Percentiles rank a stretch among this genome's conserved stretches.
phyloP scores from a whole-genome alignment of 108 stramenopile species.

The Nitzschia sp. region DNA sequence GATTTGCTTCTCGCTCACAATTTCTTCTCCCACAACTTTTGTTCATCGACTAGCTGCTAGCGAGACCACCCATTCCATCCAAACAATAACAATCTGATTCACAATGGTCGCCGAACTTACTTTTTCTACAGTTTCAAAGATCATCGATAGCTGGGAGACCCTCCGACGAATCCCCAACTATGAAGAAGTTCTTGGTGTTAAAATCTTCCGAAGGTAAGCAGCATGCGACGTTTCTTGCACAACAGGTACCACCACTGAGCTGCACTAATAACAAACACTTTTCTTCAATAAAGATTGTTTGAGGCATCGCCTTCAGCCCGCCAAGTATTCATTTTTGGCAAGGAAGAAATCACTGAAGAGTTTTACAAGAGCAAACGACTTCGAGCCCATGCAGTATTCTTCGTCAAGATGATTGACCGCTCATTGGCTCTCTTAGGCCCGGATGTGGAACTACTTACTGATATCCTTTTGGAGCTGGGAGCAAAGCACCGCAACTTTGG shows the following conservation, averaged over 20 bases:
- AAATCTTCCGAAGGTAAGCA: constrained; percentile 31
- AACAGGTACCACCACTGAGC: too few species aligned
- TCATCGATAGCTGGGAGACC: constrained; percentile 29
- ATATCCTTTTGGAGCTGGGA: constrained; percentile 42
- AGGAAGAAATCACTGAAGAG: neutral
- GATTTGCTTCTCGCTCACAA: too few species aligned
- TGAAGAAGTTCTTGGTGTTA: constrained; percentile 15
- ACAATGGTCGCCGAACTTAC: constrained; percentile 5
- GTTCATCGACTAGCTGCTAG: too few species aligned
- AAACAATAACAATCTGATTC: too few species aligned
- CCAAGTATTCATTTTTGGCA: constrained; percentile 4
- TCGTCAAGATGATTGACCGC: constrained; percentile 25
- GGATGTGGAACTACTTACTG: constrained; percentile 35
- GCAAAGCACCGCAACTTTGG: constrained; percentile 39
- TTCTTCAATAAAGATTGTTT: constrained; percentile 6
- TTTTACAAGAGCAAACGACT: neutral
- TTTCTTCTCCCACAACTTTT: too few species aligned
- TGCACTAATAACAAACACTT: neutral
- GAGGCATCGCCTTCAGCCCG: neutral
- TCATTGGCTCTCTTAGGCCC: constrained; percentile 42
- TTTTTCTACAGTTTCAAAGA: constrained; percentile 1
- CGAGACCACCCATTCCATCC: too few species aligned
- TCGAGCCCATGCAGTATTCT: constrained; percentile 4
- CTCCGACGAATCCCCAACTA: constrained; percentile 21
- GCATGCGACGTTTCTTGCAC: neutral